These are phyloP conservation scores for Fusarium mexicanum DNA, from an alignment of 2,329 filamentous ascomycete species.

Conservation along the genomic window DNA sequence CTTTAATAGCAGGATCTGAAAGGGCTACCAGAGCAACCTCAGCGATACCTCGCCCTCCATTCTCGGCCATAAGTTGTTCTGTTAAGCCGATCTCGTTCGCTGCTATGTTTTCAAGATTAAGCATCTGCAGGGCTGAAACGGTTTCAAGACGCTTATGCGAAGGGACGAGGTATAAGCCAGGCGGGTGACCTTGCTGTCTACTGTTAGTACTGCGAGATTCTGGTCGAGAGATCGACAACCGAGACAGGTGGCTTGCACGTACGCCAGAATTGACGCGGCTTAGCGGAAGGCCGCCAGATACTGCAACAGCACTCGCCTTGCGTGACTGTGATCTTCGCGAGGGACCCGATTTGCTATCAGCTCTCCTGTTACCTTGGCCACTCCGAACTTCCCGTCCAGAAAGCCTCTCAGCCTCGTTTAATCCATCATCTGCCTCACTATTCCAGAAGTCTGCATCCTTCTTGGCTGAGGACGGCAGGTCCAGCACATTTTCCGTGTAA, in stretches of 20 bases:
- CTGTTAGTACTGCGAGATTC: conserved; percentile 49
- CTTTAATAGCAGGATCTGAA: conserved; percentile 67
- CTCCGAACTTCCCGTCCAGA: conserved; percentile 63
- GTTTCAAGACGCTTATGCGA: conserved; percentile 69
- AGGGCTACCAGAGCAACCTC: conserved; percentile 80
- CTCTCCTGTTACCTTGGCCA: conserved; percentile 59
- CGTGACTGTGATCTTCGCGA: conserved; percentile 65
- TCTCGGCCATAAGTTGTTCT: conserved; percentile 92
- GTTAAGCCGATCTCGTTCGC: conserved; percentile 86
- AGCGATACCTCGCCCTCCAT: conserved; percentile 87
- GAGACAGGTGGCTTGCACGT: conserved; percentile 48
- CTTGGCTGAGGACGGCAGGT: conserved; percentile 57
- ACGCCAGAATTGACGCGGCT: conserved; percentile 60
- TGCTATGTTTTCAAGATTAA: conserved; percentile 91
- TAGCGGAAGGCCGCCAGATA: conserved; percentile 51
- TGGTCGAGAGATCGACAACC: conserved; percentile 44
- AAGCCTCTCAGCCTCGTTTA: conserved; percentile 57
- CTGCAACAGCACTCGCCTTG: conserved; percentile 59
- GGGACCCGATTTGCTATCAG: conserved; percentile 62
- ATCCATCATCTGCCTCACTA: conserved; percentile 75
- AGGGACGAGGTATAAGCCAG: conserved; percentile 63
- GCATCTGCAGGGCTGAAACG: conserved; percentile 82
- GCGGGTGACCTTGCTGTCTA: conserved; percentile 49
- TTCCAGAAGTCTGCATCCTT: conserved; percentile 72
- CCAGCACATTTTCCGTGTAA: conserved; percentile 90